Evolutionary conservation across 1,284 basidiomycete genomes (phyloP), one percentile per base, ranked within the genome.

Genomic region (Termitomyces sp.): DNA sequence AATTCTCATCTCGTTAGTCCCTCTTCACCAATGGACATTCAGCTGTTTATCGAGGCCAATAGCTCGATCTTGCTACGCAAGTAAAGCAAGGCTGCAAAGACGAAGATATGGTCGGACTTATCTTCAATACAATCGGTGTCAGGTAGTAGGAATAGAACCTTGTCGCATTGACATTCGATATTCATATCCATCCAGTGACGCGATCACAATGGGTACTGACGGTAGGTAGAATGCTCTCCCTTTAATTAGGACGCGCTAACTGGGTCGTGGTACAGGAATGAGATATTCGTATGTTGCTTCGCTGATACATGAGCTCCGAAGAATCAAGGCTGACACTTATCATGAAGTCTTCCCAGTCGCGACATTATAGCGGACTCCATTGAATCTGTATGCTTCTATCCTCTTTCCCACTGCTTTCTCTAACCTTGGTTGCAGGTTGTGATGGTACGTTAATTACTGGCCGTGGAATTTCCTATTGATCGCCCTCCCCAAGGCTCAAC

Each of bases 281-380:
- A 77, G 85, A 63, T 90, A 90, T 63, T 90, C 88, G 86, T 88
- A 64, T 62, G 84, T 56, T 15, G 49, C 17, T 28, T 46, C 21
- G 7, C 12, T 24, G 33, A 17, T 70, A 31, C 36, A 57, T 9
- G 21, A 46, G 5, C 19, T 28, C 15, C 39, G 38, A n/a, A 39
- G 34, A 5, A n/a, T 2, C 34, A 36, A 36, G 24, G 33, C 17
- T 41, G 41, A 48, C 30, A 50, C 64, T 59, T 59, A 67, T 40
- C 21, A 2, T 38, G n/a, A 33, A 93, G 90, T 45, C 76, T 96
- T 26, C 93, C 93, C 19, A 90, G 84, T 71, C 84, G 94, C 54
- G 93, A 96, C 67, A 69, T 96, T 52, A 96, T 96, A 61, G 93
- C 92, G 19, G 93, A 95, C 67, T 91, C 89, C 33, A 88, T 95